Evolutionary conservation across 345 rosid species (phyloP).

Genomic region (Psidium friedrichsthalianum): DNA sequence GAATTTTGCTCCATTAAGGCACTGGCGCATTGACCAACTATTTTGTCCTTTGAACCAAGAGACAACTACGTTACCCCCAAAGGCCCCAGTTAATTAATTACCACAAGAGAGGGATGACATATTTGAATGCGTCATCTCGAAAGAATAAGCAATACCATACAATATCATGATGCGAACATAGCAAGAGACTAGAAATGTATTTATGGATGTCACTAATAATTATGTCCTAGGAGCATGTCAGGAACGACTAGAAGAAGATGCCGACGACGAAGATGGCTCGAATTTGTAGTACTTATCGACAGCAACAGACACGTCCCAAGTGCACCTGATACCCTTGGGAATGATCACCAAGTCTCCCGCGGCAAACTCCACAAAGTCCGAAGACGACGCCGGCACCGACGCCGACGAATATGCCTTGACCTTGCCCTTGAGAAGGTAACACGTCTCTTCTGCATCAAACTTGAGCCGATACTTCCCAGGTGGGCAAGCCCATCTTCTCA

Average conservation of each 20-base stretch:
- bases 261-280: constrained; percentile 9
- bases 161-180: neutral
- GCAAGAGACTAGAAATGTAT: neutral
- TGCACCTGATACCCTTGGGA: constrained; percentile 81
- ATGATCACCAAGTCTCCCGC: constrained; percentile 87
- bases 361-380: constrained; percentile 68
- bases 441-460: constrained; percentile 89
- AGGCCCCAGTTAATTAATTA: neutral
- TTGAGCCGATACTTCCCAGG: constrained; percentile 81
- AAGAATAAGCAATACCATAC: neutral
- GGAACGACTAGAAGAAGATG: neutral
- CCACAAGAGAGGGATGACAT: neutral
- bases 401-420: constrained; percentile 42
- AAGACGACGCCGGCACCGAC: neutral
- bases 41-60: neutral
- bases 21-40: neutral
- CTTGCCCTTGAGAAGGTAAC: constrained; percentile 71
- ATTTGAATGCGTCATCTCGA: neutral
- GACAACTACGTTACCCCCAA: neutral
- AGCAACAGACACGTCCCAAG: constrained; percentile 83
- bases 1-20: neutral
- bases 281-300: constrained; percentile 85
- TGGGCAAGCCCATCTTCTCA: constrained; percentile 75
- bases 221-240: neutral
- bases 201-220: neutral